Evolutionary conservation across 2,329 filamentous ascomycete genomes (phyloP), one percentile per base, ranked within the genome.

Genomic region (Pleoardoris graminearum): DNA sequence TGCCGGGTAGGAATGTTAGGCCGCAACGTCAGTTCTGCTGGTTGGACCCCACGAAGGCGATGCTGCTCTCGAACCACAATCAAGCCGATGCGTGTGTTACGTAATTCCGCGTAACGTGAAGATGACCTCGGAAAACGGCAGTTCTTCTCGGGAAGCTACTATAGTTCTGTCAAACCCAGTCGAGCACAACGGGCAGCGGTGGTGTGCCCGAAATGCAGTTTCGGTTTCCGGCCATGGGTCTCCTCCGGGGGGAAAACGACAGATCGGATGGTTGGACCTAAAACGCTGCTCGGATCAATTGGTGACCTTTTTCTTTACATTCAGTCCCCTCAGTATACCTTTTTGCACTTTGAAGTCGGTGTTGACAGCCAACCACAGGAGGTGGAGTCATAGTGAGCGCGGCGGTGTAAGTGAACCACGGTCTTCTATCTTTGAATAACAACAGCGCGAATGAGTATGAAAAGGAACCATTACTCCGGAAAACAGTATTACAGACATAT

Each of bases 241-340:
- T 23, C 32, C 11, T 27, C 47, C 17, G n/a, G 30, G 38, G 12
- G 44, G 32, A 45, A 48, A n/a, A 41, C 38, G 19, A 35, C 53
- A 29, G 19, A 17, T 16, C 35, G 11, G 17, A 42, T 50, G 37
- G 37, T 23, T 36, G 51, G 25, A 27, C 21, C 36, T 19, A 17
- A 52, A 21, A 51, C 14, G 16, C 17, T 43, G 51, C 47, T 57
- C 35, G 25, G 56, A 45, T 50, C 58, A 54, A 55, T 44, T 19
- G n/a, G 10, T 37, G 47, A 22, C 27, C 51, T 27, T 36, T 33
- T 21, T 17, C 27, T 30, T 3, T 16, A 25, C 35, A 37, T 55
- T 44, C 38, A 54, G 48, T 50, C 51, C 37, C 33, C 37, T 51
- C 23, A 47, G 51, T 56, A 54, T 25, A 37, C 48, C 45, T 55